phyloP scores from a whole-genome alignment of 495 filamentous ascomycete species.

The Jackrogersella minutella region DNA sequence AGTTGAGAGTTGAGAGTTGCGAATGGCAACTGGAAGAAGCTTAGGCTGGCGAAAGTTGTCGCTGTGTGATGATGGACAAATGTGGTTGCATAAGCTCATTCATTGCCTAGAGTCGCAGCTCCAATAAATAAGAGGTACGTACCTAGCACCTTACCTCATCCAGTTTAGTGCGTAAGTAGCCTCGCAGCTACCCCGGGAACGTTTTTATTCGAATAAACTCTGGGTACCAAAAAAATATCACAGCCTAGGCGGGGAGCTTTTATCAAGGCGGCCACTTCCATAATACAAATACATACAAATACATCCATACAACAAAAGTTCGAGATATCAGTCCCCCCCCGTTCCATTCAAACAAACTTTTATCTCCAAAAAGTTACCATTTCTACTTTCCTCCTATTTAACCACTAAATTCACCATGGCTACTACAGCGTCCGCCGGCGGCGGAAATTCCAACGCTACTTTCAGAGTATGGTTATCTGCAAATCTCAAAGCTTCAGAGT shows the following conservation, averaged over 20 bases:
- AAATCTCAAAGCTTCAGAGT: constrained; percentile 17
- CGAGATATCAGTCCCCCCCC: neutral
- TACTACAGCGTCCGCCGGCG: constrained; percentile 62
- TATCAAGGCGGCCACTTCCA: constrained; percentile 9
- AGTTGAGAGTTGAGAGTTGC: neutral
- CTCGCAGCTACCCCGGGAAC: constrained; percentile 43
- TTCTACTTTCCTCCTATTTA: neutral
- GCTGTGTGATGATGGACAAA: constrained; percentile 23
- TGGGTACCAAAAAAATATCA: constrained; percentile 34
- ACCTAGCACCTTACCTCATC: constrained; percentile 7
- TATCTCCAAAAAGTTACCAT: neutral
- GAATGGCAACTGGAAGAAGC: constrained; percentile 10
- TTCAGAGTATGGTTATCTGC: constrained; percentile 72
- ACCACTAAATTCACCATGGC: constrained; percentile 73
- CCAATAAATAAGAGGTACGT: constrained; percentile 11
- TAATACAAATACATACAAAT: neutral
- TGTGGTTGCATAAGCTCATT: constrained; percentile 42
- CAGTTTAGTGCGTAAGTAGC: constrained; percentile 28
- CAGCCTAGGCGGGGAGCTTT: constrained; percentile 30
- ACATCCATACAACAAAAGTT: constrained; percentile 2
- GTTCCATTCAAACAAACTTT: neutral
- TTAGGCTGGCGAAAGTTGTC: constrained; percentile 22
- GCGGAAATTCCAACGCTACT: constrained; percentile 69
- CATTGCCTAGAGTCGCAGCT: constrained; percentile 41
- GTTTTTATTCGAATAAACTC: constrained; percentile 18